Base-by-base conservation (phyloP, 352 stramenopile species). In the Phytophthora fragariaefolia region DNA sequence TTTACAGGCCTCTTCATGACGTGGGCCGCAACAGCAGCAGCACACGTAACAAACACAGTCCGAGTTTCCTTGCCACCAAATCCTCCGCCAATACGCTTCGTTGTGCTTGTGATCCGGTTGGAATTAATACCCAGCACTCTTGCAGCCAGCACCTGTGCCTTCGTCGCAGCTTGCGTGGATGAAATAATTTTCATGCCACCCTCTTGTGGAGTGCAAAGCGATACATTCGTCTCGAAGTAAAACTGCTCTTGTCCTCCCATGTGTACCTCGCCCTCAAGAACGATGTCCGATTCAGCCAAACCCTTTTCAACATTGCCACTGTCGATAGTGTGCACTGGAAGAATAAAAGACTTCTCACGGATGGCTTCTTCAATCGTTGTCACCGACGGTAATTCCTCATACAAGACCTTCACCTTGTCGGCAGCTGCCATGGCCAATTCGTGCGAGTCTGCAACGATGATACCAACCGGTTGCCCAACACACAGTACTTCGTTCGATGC, bases 11-110 rank as follows among this genome's bases (percentile, higher is more conserved):
- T 69, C 71, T 95, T 91, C 45, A 92, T 87, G 2, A 93, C 50
- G 63, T 98, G 92, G 1, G 94, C 93, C 2, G 91, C 95, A 24
- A 99, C 81, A 9, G 96, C 94, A 32, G 91, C 89, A 3, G 96
- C 95, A 43, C 88, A 97, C 23, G 94, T 93, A 1, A 96, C 78
- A 70, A 99, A 98, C 40, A 81, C 90, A 34, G 77, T 97, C 8
- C 94, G 83, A 8, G 96, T 98, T 73, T 98, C 95, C 72, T 99
- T 99, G 30, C 96, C 97, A 30, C 97, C 97, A 77, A 99, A 99
- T 10, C 93, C 97, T 59, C 97, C 97, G 45, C 97, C 97, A 72
- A 99, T 97, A 26, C 97, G 85, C 76, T 99, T 99, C 17, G 94
- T 92, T 18, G 83, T 82, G 22, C 90, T 96, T 32, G 98, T 88